Evolutionary conservation across 2,329 filamentous ascomycete species (phyloP), one percentile per base, ranked within the genome.

Genomic region (Fusarium dimerum): DNA sequence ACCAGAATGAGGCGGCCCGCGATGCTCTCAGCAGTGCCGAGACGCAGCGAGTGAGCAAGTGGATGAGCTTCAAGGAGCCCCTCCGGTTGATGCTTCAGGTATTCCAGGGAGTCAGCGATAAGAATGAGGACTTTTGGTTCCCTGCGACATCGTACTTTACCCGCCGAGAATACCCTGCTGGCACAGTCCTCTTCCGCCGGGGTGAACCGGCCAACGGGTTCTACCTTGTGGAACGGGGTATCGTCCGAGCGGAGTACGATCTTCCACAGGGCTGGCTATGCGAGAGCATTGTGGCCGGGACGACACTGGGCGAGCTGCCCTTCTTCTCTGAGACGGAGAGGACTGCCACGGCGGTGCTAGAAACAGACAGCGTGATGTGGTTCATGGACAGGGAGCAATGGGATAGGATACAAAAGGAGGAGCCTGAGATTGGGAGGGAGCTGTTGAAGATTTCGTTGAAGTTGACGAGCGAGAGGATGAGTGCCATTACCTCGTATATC

Each of bases 101-200:
- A n/a, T 97, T 99, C 74, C 88, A 94, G 67, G 89, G 91, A 42
- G 77, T 97, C 12, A 95, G 90, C 47, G 78, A 85, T 47, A 86
- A 89, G 70, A 94, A 93, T 66, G 92, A 96, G 70, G 92, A 97
- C 71, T 97, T 97, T 69, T 99, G 94, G 94, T 93, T 92, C 71
- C 84, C 84, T 2, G 87, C 86, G 0, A 84, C 84, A 5, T 77
- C 82, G 0, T 97, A 89, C 74, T 97, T 99, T 67, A 74, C 77
- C 39, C 83, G 84, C 42, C 83, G 83, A 56, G 83, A 88, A 54
- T 90, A 87, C 57, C 61, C 79, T 0, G 80, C 85, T 0, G 91
- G 90, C 4, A 86, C 86, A 1, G 78, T 90, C 3, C 76, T 99
- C 2, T 99, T 93, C 72, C 79, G 82, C 5, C 84, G 88, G 38